These are phyloP conservation scores for Westerdykella ornata DNA, from an alignment of 2,329 filamentous ascomycete species.

Conservation along the genomic window DNA sequence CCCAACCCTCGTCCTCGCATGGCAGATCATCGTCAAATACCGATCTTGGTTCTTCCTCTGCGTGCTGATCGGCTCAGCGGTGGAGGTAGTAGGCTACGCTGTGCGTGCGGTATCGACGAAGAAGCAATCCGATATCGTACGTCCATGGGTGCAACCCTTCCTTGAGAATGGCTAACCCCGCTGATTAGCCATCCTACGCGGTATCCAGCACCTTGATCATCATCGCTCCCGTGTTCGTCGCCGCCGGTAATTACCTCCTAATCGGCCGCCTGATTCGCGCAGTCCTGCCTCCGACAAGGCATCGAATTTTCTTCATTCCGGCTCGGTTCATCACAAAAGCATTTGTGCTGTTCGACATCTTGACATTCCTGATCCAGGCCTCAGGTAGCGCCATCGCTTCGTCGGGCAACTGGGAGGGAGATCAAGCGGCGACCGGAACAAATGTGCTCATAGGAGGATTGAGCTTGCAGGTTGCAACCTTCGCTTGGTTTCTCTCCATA, in stretches of 20 bases:
- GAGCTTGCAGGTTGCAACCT: constrained; percentile 38
- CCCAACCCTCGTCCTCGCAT: constrained; percentile 35
- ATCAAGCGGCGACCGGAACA: constrained; percentile 35
- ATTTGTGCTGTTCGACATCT: constrained; percentile 44
- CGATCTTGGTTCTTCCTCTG: constrained; percentile 42
- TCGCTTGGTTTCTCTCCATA: constrained; percentile 39
- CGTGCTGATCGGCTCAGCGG: constrained; percentile 38
- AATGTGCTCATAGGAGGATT: constrained; percentile 42
- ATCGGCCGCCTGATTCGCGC: constrained; percentile 44
- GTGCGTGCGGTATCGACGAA: constrained; percentile 37
- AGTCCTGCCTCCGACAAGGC: constrained; percentile 31
- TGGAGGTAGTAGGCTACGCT: constrained; percentile 43
- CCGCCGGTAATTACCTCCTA: constrained; percentile 48
- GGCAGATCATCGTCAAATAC: constrained; percentile 41
- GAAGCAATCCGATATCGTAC: constrained; percentile 32
- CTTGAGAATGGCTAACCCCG: neutral
- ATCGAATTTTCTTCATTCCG: constrained; percentile 35
- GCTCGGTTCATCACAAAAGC: constrained; percentile 40
- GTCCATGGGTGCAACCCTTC: constrained; percentile 1
- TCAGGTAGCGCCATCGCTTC: constrained; percentile 43
- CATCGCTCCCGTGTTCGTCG: constrained; percentile 35
- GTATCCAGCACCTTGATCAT: constrained; percentile 41
- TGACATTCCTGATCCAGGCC: constrained; percentile 43
- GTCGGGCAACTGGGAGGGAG: constrained; percentile 41
- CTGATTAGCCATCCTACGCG: constrained; percentile 34